These are phyloP conservation scores for Knoxdaviesia proteae DNA, from an alignment of 2,329 filamentous ascomycete genomes.

Conservation along the genomic window DNA sequence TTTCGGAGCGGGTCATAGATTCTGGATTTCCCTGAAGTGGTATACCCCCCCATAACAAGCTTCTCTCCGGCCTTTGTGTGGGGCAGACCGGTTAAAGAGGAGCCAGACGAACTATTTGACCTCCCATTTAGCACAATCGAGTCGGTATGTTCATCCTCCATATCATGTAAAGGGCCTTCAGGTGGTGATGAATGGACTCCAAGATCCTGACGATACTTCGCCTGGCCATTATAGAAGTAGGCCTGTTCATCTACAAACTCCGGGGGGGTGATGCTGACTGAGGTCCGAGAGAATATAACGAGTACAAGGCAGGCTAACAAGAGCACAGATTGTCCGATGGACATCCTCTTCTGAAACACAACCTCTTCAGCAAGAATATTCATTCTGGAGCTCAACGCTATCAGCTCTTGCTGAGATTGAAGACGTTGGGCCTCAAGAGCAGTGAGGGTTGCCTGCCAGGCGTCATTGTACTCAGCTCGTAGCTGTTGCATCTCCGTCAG, in stretches of 20 bases:
- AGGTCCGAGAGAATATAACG: slow-evolving; percentile 50
- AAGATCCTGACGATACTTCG: too few relatives aligned
- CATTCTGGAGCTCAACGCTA: slow-evolving; percentile 60
- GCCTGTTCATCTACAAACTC: neutral
- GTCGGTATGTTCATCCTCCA: too few relatives aligned
- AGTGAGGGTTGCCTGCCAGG: slow-evolving; percentile 89
- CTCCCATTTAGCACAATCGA: too few relatives aligned
- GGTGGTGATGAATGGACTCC: too few relatives aligned
- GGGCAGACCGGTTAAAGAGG: too few relatives aligned
- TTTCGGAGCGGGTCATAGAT: too few relatives aligned
- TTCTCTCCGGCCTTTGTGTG: too few relatives aligned
- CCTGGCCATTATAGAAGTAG: too few relatives aligned
- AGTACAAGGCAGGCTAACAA: slow-evolving; percentile 72
- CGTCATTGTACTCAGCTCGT: slow-evolving; percentile 75
- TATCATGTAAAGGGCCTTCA: too few relatives aligned
- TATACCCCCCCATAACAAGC: too few relatives aligned
- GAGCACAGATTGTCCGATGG: slow-evolving; percentile 74
- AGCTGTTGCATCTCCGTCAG: slow-evolving; percentile 59
- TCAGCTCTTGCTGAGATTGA: slow-evolving; percentile 61
- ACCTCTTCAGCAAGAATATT: slow-evolving; percentile 88
- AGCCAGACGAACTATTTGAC: too few relatives aligned
- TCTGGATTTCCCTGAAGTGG: too few relatives aligned
- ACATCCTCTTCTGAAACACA: slow-evolving; percentile 71
- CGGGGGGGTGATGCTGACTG: slow-evolving; percentile 2
- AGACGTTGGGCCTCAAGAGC: slow-evolving; percentile 78